Conservation (phyloP, 148 eudicot genomes). For the Vaccinium myrtillus region DNA sequence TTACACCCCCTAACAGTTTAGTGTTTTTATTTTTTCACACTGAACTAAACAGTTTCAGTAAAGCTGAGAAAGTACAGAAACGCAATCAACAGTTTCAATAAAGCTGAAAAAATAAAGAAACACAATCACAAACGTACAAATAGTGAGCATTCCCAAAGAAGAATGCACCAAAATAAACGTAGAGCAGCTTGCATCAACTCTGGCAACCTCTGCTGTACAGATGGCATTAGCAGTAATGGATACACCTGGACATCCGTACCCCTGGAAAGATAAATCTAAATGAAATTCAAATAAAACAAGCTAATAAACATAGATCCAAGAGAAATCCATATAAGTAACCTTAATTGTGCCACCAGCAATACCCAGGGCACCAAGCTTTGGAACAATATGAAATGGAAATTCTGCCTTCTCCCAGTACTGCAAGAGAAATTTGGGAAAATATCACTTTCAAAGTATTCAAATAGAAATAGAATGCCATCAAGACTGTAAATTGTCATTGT, state of each 20-base stretch:
- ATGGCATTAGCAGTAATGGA: conserved; percentile 79
- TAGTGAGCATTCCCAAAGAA: conserved; percentile 93
- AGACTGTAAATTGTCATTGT: not conserved
- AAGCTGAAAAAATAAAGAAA: not conserved
- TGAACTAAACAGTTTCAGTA: not conserved
- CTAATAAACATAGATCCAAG: conserved; percentile 4
- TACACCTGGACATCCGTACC: conserved; percentile 90
- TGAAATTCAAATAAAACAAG: conserved; percentile 4
- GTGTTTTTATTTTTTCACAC: not conserved
- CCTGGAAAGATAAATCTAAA: conserved; percentile 45
- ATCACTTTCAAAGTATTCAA: not conserved
- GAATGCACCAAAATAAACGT: conserved; percentile 95
- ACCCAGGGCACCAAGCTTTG: conserved; percentile 68
- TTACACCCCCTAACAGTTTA: not conserved
- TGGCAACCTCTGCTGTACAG: conserved; percentile 74
- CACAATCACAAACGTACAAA: conserved; percentile 44
- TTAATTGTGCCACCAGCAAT: conserved; percentile 87
- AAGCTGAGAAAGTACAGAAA: not conserved
- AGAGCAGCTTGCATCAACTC: conserved; percentile 99
- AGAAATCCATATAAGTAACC: conserved; percentile 43
- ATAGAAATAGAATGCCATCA: not conserved
- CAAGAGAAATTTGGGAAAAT: not conserved
- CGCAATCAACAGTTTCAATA: not conserved
- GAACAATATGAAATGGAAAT: conserved; percentile 89
- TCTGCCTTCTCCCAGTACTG: conserved; percentile 98